Evolutionary conservation across 2,329 filamentous ascomycete genomes (phyloP), one percentile per base, ranked within the genome.

Genomic region (Apiospora hydei): DNA sequence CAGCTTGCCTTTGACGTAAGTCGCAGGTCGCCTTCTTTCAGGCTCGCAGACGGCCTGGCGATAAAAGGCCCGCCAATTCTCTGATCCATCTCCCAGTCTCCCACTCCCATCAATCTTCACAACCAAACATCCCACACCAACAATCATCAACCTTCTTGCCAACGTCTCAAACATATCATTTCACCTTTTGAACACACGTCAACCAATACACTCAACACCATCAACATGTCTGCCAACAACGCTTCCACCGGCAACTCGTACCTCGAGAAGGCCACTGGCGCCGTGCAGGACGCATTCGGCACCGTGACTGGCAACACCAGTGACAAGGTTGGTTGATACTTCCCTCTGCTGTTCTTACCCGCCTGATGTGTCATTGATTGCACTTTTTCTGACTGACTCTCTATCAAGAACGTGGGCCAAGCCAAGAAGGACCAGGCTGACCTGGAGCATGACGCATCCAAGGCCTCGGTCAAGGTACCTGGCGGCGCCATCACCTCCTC

Each of bases 161-260:
- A 41, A 64, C 18, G 11, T 64, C 34, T 41, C 53, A 41, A 44
- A 44, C 70, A 34, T 34, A 43, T 14, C 41, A 21, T 11, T 21
- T 24, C 16, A 21, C 7, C 13, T 30, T 14, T 13, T 69, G n/a
- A 66, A 69, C 26, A 64, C 38, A 21, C 13, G 24, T 57, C 13
- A 67, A 47, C 4, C 43, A 41, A 13, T 21, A 21, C 51, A 66
- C 44, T 18, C 72, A 77, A 75, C 69, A 69, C 75, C 70, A 57
- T 70, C 70, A 70, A 70, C 68, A 85, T 85, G 82, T 85, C 83
- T 78, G 67, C 77, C 77, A 83, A 83, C 80, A 80, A 82, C 77
- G 89, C 92, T 76, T 97, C 94, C 74, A 96, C 95, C 75, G 88
- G 95, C 79, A 89, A 96, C 87, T 93, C 93, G 72, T 92, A 91